Evolutionary conservation across 805 yeast genomes (phyloP).

Genomic region (Schwanniomyces yamadae): DNA sequence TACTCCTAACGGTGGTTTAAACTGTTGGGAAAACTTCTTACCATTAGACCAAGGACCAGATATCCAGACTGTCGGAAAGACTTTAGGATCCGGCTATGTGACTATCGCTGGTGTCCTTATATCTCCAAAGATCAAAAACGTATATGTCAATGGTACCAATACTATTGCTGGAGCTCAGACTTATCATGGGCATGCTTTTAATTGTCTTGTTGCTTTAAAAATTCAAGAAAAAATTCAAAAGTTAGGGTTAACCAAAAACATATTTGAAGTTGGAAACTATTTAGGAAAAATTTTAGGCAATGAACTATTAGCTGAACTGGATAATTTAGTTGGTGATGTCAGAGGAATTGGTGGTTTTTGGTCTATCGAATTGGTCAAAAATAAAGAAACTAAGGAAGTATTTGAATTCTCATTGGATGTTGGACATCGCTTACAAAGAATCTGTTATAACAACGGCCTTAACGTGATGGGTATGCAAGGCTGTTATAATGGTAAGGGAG

Average conservation of each 20-base stretch:
- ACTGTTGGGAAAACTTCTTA: slow-evolving; percentile 31
- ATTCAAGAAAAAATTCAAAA: slow-evolving; percentile 30
- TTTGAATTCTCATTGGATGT: slow-evolving; percentile 38
- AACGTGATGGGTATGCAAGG: slow-evolving; percentile 49
- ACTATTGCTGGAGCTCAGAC: slow-evolving; percentile 25
- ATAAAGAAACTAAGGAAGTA: slow-evolving; percentile 50
- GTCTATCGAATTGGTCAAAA: slow-evolving; percentile 56
- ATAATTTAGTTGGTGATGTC: slow-evolving; percentile 49
- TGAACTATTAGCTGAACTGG: slow-evolving; percentile 8
- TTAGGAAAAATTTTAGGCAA: slow-evolving; percentile 33
- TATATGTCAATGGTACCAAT: slow-evolving; percentile 18
- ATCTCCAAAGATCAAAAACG: slow-evolving; percentile 24
- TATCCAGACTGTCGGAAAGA: slow-evolving; percentile 31
- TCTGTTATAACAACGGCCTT: slow-evolving; percentile 46
- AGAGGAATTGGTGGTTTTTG: slow-evolving; percentile 65
- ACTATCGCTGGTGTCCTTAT: slow-evolving; percentile 32
- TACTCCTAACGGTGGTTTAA: slow-evolving; percentile 23
- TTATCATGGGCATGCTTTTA: slow-evolving; percentile 25
- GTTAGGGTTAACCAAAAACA: slow-evolving; percentile 38
- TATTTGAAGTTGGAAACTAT: slow-evolving; percentile 42
- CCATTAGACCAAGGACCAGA: slow-evolving; percentile 26
- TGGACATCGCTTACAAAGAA: slow-evolving; percentile 34
- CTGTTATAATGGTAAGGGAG: slow-evolving; percentile 33
- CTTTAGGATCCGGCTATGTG: slow-evolving; percentile 30
- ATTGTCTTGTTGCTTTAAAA: slow-evolving; percentile 27